Conservation (phyloP, 1,284 basidiomycete species). For the Ustilago crameri region DNA sequence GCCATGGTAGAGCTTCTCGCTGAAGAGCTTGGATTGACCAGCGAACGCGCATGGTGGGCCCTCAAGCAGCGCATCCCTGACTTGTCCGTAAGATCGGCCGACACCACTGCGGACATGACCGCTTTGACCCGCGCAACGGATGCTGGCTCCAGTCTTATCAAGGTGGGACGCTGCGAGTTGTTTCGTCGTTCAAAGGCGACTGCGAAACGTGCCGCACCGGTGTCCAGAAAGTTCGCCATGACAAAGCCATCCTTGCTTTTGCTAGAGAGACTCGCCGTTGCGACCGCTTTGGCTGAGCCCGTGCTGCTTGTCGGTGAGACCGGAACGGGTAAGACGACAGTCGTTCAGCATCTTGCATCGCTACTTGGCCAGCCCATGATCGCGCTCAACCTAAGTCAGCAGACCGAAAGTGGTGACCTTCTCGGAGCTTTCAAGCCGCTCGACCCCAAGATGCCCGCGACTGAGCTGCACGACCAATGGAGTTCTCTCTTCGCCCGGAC, state of each 20-base stretch:
- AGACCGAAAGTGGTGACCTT: slow-evolving; percentile 94
- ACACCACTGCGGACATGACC: background rate
- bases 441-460: slow-evolving; percentile 78
- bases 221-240: slow-evolving; percentile 76
- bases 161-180: slow-evolving; percentile 48
- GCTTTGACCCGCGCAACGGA: background rate
- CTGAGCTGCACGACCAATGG: slow-evolving; percentile 80
- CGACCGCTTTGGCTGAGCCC: slow-evolving; percentile 82
- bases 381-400: slow-evolving; percentile 93
- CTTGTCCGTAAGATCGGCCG: slow-evolving; percentile 35
- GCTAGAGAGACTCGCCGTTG: slow-evolving; percentile 83
- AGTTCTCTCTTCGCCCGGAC: slow-evolving; percentile 84
- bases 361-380: slow-evolving; percentile 82
- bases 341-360: slow-evolving; percentile 86
- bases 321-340: slow-evolving; percentile 97
- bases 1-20: slow-evolving; percentile 51
- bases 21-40: slow-evolving; percentile 51
- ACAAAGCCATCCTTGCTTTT: slow-evolving; percentile 85
- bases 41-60: slow-evolving; percentile 58
- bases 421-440: slow-evolving; percentile 96
- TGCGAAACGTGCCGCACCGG: slow-evolving; percentile 26
- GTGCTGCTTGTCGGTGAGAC: slow-evolving; percentile 95
- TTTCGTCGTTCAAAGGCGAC: slow-evolving; percentile 29
- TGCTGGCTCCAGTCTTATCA: slow-evolving; percentile 24
- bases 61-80: slow-evolving; percentile 58